Evolutionary conservation across 2,329 filamentous ascomycete genomes (phyloP), one percentile per base, ranked within the genome.

Genomic region (Colletotrichum karsti): DNA sequence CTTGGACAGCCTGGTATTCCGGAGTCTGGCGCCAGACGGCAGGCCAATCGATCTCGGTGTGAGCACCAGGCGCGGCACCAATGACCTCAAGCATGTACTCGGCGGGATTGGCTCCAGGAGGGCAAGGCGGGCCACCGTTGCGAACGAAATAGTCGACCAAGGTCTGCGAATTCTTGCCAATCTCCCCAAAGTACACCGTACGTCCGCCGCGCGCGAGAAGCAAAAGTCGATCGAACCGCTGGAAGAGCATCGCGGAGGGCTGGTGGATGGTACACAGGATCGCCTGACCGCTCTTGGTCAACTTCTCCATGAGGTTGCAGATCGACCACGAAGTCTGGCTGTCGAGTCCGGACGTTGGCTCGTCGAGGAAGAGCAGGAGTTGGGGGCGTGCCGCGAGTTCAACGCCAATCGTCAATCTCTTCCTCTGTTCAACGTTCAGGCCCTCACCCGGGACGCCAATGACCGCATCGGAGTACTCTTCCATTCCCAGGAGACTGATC

Each of bases 241-340:
- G 63, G 7, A 72, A 70, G 1, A 72, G 46, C 42, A 71, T 61
- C 6, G 69, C 70, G 0, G 69, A 72, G 12, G 70, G 71, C 56
- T 72, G 71, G 5, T 72, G 70, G 35, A 72, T 72, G 10, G 71
- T 72, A 18, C 68, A 71, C 28, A 69, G 8, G 10, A 87, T 79
- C n/a, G 84, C 83, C 70, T 87, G 84, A 2, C 84, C 83, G 5
- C 76, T 80, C 53, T 84, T 72, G 0, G 86, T 84, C 8, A 90
- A 79, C 69, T 93, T 93, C 71, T 92, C 87, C 65, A 94, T 86
- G 4, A 94, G 83, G 76, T 89, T 87, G 24, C 90, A 87, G 74
- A 94, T 93, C 53, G 91, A 90, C 90, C 91, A 93, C 0, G 91
- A 91, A 1, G 91, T 93, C 75, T 93, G 91, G 73, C 86, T 90